These are phyloP conservation scores for Solanum hybrid DNA, from an alignment of 305 asterid genomes.

Conservation along the genomic window DNA sequence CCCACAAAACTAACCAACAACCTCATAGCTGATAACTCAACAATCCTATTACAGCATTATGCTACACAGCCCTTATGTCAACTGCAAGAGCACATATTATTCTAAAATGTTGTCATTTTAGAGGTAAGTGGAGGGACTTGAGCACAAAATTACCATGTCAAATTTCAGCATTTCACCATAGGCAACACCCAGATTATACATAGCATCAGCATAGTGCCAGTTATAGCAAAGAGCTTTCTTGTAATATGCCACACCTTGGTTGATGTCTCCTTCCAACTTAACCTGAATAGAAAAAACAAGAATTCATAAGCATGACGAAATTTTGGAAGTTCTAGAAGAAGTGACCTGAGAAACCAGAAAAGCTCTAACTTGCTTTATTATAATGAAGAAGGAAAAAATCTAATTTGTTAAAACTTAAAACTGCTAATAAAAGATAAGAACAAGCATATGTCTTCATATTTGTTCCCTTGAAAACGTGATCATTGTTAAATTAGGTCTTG, in stretches of 20 bases:
- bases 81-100: neutral
- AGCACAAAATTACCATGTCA: slow-evolving; percentile 68
- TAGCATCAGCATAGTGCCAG: slow-evolving; percentile 99
- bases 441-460: neutral
- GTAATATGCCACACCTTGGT: slow-evolving; percentile 84
- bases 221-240: slow-evolving; percentile 87
- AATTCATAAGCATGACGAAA: slow-evolving; percentile 8
- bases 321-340: neutral
- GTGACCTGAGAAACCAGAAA: neutral
- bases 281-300: slow-evolving; percentile 45
- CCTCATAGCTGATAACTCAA: neutral
- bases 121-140: neutral
- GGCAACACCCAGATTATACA: slow-evolving; percentile 99
- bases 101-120: neutral
- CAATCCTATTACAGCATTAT: neutral
- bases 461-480: neutral
- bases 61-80: neutral
- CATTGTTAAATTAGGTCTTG: neutral
- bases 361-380: neutral
- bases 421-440: neutral
- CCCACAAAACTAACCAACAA: slow-evolving; percentile 1
- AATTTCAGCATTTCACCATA: slow-evolving; percentile 99
- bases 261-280: slow-evolving; percentile 91
- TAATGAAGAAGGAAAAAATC: neutral
- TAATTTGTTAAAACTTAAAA: neutral